These are phyloP conservation scores for Geosmithia putterillii DNA, from an alignment of 2,329 filamentous ascomycete genomes.

Conservation along the genomic window DNA sequence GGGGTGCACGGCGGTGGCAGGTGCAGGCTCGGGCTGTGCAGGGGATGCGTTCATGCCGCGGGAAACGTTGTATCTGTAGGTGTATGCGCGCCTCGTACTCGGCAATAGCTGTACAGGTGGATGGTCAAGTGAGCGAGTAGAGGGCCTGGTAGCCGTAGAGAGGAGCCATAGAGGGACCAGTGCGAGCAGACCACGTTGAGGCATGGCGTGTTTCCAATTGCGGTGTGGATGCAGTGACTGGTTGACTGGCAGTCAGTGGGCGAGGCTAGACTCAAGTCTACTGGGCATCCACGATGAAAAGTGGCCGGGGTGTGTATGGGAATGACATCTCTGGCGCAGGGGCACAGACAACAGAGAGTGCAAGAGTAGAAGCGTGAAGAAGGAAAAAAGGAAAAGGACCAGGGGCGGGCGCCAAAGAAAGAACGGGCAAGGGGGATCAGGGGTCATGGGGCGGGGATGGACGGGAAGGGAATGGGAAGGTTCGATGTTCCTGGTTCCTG, in stretches of 20 bases:
- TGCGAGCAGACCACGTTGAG: background rate
- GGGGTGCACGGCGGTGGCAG: too few relatives aligned
- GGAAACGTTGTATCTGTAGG: too few relatives aligned
- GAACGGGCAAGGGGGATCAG: background rate
- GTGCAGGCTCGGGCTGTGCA: too few relatives aligned
- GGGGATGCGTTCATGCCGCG: too few relatives aligned
- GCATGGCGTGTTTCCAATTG: conserved; percentile 2
- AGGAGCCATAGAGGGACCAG: background rate
- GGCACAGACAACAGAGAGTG: too few relatives aligned
- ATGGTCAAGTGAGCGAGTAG: too few relatives aligned
- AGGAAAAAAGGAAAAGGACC: background rate
- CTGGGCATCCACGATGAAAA: background rate
- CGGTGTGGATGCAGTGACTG: conserved; percentile 1
- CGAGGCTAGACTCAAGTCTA: background rate
- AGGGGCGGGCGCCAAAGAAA: background rate
- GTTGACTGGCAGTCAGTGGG: too few relatives aligned
- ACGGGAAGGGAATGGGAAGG: too few relatives aligned
- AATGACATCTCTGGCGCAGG: background rate
- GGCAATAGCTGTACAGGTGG: too few relatives aligned
- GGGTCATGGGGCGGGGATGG: background rate
- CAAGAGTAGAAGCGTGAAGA: background rate
- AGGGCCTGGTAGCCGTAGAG: too few relatives aligned
- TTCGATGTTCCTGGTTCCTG: too few relatives aligned
- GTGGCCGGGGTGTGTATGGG: background rate
- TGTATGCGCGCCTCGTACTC: too few relatives aligned